Evolutionary conservation across 768 basidiomycete genomes (phyloP), one percentile per base, ranked within the genome.

Genomic region (Pilatotrama ljubarskyi): DNA sequence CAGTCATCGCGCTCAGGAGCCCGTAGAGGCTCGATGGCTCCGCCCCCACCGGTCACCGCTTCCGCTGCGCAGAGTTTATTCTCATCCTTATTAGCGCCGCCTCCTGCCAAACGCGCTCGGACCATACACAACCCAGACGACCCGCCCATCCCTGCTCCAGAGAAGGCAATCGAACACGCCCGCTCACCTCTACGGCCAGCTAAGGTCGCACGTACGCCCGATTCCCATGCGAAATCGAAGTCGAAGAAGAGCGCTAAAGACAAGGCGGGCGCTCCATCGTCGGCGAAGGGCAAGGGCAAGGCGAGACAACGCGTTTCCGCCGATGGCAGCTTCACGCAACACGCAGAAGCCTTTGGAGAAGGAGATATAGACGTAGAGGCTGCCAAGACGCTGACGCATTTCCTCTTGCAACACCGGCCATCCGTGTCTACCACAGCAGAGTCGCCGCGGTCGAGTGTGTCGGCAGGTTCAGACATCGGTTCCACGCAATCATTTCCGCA

Each of bases 121-220:
- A 92, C 90, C n/a, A 84, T 91, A 58, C 85, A 87, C 66, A 91
- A 91, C 69, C 83, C 84, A 11, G 75, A 74, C 49, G 88, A 88
- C 68, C 88, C 88, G 29, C 90, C 87, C 17, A 72, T 87, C 11
- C 76, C 84, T 35, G 79, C 85, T 29, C 78, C 85, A 38, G 68
- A 74, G 53, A 73, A 72, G 46, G 56, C 65, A 17, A 37, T 38
- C 14, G 49, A 58, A 18, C 60, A 56, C 3, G 46, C 61, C 7
- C 72, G 72, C 18, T 65, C 72, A 9, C 64, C 65, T 2, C 58
- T 58, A 6, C 66, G 65, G 35, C 44, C 68, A 35, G 43, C 59
- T 7, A 70, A 66, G 40, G 55, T 68, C 37, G 51, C 64, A n/a
- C 70, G 70, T 38, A 55, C 47, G 10, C 26, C 64, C 10, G 61